Percentiles rank a stretch among this genome's conserved stretches.
Evolutionary conservation across 768 basidiomycete species (phyloP).

Genomic region (Calvatia gigantea): DNA sequence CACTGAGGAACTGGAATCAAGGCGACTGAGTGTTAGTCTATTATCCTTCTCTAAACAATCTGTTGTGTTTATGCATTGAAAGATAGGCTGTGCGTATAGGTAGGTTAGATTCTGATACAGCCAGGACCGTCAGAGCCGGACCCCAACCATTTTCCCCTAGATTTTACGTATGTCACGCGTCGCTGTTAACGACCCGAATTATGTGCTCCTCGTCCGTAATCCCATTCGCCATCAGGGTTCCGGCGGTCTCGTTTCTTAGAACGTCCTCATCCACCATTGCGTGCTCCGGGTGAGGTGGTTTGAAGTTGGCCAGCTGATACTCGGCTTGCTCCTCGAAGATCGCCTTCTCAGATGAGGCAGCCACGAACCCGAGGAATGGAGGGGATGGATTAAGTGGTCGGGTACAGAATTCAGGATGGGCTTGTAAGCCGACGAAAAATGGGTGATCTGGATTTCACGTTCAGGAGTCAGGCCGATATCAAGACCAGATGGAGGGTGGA

Average conservation of each 20-base stretch:
- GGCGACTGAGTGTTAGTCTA: too few relatives aligned
- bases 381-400: constrained; percentile 97
- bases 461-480: not conserved
- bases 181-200: constrained; percentile 9
- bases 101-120: not conserved
- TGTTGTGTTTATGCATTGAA: too few relatives aligned
- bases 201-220: constrained; percentile 6
- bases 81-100: too few relatives aligned
- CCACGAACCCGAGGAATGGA: constrained; percentile 93
- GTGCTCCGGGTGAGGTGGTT: constrained; percentile 72
- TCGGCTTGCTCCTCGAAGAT: constrained; percentile 72
- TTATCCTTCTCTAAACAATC: too few relatives aligned
- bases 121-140: too few relatives aligned
- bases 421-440: constrained; percentile 91
- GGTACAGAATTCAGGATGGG: constrained; percentile 98
- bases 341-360: constrained; percentile 56
- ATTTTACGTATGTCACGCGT: not conserved
- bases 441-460: constrained; percentile 73
- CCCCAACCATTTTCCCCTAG: too few relatives aligned
- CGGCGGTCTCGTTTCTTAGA: constrained; percentile 34
- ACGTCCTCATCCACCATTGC: constrained; percentile 70
- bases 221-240: constrained; percentile 3
- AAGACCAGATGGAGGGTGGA: constrained; percentile 14
- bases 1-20: too few relatives aligned
- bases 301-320: constrained; percentile 57